phyloP scores from a whole-genome alignment of 768 basidiomycete species.

The Dioszegia crocea region DNA sequence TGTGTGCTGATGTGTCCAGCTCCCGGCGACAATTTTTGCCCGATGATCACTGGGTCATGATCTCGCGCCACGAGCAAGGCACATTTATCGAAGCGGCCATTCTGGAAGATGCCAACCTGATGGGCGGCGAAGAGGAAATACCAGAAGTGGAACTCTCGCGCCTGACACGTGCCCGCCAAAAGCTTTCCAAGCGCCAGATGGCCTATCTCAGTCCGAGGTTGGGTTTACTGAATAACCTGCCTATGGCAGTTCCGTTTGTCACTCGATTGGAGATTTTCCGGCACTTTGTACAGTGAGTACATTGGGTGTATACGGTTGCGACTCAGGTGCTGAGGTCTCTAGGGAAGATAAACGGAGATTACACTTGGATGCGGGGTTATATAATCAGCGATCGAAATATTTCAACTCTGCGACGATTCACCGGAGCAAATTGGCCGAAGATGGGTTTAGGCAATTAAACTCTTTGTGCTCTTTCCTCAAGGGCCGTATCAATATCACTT shows the following conservation, averaged over 20 bases:
- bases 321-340: background rate
- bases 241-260: conserved; percentile 90
- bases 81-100: conserved; percentile 76
- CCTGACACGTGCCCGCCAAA: conserved; percentile 37
- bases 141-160: conserved; percentile 18
- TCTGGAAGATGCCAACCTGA: conserved; percentile 16
- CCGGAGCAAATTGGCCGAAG: conserved; percentile 75
- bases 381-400: conserved; percentile 39
- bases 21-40: conserved; percentile 80
- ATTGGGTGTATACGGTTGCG: background rate
- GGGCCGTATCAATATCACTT: conserved; percentile 78
- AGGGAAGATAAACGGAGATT: conserved; percentile 56
- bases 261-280: conserved; percentile 86
- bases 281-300: conserved; percentile 59
- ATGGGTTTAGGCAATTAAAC: conserved; percentile 78
- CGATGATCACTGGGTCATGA: conserved; percentile 74
- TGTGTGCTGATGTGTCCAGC: conserved; percentile 52
- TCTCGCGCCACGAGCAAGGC: conserved; percentile 58
- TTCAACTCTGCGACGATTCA: conserved; percentile 58
- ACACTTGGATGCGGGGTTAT: conserved; percentile 37
- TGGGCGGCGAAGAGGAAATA: conserved; percentile 13
- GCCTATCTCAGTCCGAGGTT: conserved; percentile 76
- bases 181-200: conserved; percentile 64
- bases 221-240: conserved; percentile 89
- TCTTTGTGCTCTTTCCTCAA: conserved; percentile 69